Base-by-base conservation (phyloP, 2,329 filamentous ascomycete species). In the Penicillium sp. region DNA sequence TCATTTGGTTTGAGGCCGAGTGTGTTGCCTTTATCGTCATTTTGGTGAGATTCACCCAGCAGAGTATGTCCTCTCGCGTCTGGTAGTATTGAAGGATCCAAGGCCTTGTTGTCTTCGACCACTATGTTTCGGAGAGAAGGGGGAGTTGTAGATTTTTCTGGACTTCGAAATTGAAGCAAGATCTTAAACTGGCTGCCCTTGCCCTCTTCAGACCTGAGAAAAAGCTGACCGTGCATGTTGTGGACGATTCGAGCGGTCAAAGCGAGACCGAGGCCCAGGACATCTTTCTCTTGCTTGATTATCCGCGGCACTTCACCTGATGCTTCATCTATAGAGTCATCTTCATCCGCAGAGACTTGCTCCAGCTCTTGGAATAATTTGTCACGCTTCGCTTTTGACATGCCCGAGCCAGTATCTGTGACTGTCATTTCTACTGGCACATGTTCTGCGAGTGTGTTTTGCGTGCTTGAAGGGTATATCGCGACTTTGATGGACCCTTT, bases 401-500 rank as follows among this genome's bases (percentile, higher is more conserved):
- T 34, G 31, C 31, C 31, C 31, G 9, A 34, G 13, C 31, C 31
- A 3, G 31, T 34, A 8, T 34, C 31, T 5, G 24, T 27, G 2
- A 27, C 24, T 8, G 24, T 8, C 24, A 27, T 27, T 27, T 27
- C 24, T 6, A 27, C 24, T 6, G 24, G 3, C 4, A 27, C 24
- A 6, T 27, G 24, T 27, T 27, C 24, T 8, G 24, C 24, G 5
- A 27, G 24, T 27, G 31, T 11, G 10, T 34, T 34, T 34, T 34
- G 8, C 31, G 31, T 34, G 13, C 31, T 34, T 5, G 31, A 34
- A 3, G 31, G 31, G 31, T 14, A 34, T 34, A 34, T 11, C 10
- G 10, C 31, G 9, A 34, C 31, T 14, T 11, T 14, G 5, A 27
- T 27, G 24, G 4, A 27, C 3, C 92, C 92, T 29, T 77, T 65